phyloP scores from a whole-genome alignment of 768 basidiomycete species.

The Collybia sp. region DNA sequence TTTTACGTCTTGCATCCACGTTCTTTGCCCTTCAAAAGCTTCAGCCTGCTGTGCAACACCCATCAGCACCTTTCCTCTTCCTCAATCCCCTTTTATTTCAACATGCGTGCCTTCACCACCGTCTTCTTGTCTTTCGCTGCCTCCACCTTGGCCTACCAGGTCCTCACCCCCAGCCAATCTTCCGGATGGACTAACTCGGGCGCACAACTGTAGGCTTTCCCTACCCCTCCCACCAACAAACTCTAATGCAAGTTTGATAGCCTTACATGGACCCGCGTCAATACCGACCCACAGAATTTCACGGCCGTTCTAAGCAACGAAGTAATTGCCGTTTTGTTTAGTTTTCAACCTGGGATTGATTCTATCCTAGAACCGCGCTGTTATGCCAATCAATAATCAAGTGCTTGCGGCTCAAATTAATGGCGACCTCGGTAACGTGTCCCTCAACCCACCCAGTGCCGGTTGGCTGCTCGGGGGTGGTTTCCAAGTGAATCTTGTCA shows the following conservation, averaged over 20 bases:
- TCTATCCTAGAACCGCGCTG: slow-evolving; percentile 25
- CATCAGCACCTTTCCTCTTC: slow-evolving; percentile 8
- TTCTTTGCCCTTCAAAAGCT: slow-evolving; percentile 14
- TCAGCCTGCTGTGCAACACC: slow-evolving; percentile 12
- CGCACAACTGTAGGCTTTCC: slow-evolving; percentile 34
- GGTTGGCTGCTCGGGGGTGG: slow-evolving; percentile 61
- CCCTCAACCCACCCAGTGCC: slow-evolving; percentile 49
- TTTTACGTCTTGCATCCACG: slow-evolving; percentile 10
- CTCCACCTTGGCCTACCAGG: slow-evolving; percentile 57
- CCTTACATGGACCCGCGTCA: slow-evolving; percentile 60
- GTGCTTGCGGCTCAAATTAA: slow-evolving; percentile 53
- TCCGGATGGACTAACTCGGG: slow-evolving; percentile 57
- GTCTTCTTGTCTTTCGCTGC: slow-evolving; percentile 47
- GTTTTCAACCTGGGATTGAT: slow-evolving; percentile 3
- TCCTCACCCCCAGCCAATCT: slow-evolving; percentile 44
- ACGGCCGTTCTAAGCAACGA: slow-evolving; percentile 63
- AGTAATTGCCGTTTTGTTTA: slow-evolving; percentile 27
- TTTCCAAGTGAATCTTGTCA: slow-evolving; percentile 73
- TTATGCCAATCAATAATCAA: slow-evolving; percentile 32
- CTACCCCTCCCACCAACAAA: background rate
- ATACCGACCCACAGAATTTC: slow-evolving; percentile 66
- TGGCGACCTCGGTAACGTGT: slow-evolving; percentile 33
- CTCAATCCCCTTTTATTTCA: slow-evolving; percentile 11
- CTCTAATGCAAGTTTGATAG: slow-evolving; percentile 16
- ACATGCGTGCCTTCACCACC: slow-evolving; percentile 39